Evolutionary conservation across 2,329 filamentous ascomycete species (phyloP).

Genomic region (Cercospora canescens): DNA sequence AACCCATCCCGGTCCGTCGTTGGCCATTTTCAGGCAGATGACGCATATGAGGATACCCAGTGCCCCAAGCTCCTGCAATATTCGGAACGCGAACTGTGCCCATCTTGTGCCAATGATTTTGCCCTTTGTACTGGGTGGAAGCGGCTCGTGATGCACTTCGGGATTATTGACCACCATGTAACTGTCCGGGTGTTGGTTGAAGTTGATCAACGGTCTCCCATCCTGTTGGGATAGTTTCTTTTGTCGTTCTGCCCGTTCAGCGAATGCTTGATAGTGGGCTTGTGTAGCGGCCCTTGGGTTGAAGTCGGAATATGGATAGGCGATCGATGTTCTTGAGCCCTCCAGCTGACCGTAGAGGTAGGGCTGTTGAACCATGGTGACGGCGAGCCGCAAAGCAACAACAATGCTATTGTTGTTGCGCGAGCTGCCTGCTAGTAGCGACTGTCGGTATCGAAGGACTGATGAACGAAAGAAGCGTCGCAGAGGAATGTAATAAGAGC

Average conservation of each 20-base stretch:
- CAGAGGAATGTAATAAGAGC: constrained; percentile 10
- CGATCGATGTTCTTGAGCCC: constrained; percentile 49
- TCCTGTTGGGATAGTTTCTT: constrained; percentile 62
- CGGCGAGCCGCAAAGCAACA: constrained; percentile 9
- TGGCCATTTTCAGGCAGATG: constrained; percentile 67
- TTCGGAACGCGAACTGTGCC: constrained; percentile 67
- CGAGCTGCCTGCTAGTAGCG: constrained; percentile 10
- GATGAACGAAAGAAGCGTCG: neutral
- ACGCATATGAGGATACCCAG: constrained; percentile 72
- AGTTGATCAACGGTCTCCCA: constrained; percentile 76
- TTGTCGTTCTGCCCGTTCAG: constrained; percentile 50
- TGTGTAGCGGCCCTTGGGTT: constrained; percentile 85
- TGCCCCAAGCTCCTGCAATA: constrained; percentile 67
- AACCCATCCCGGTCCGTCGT: constrained; percentile 27
- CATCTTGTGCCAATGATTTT: constrained; percentile 69
- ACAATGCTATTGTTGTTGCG: constrained; percentile 13
- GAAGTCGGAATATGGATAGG: constrained; percentile 60
- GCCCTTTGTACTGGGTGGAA: constrained; percentile 69
- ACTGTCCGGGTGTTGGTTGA: constrained; percentile 83
- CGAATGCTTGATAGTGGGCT: constrained; percentile 65
- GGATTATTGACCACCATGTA: constrained; percentile 66
- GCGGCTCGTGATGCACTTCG: constrained; percentile 60
- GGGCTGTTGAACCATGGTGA: constrained; percentile 50
- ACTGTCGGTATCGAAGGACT: constrained; percentile 4
- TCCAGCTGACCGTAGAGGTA: constrained; percentile 68